Evolutionary conservation across 345 rosid genomes (phyloP).

Genomic region (Rubroshorea leprosula): DNA sequence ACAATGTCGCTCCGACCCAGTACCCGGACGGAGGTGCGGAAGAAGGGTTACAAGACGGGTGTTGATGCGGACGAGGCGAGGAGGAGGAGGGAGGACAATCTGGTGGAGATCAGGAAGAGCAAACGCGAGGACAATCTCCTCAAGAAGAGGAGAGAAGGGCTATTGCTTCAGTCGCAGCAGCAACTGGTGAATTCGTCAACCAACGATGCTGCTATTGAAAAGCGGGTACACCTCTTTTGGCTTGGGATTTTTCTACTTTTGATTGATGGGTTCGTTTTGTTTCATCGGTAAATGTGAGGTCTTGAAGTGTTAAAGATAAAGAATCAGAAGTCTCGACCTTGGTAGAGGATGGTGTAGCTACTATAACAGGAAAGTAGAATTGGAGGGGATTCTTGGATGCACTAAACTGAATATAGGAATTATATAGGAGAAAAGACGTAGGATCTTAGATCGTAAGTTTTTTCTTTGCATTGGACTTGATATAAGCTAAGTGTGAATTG

Average conservation of each 20-base stretch:
- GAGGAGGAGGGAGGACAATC: slow-evolving; percentile 47
- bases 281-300: not conserved
- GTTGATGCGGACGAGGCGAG: slow-evolving; percentile 42
- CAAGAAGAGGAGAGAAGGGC: slow-evolving; percentile 53
- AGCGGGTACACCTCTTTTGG: slow-evolving; percentile 29
- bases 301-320: slow-evolving; percentile 4
- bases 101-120: slow-evolving; percentile 50
- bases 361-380: not conserved
- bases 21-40: slow-evolving; percentile 30
- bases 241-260: not conserved
- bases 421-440: too few relatives aligned
- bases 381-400: too few relatives aligned
- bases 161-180: slow-evolving; percentile 35
- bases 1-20: slow-evolving; percentile 44
- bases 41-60: slow-evolving; percentile 43
- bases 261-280: slow-evolving; percentile 15
- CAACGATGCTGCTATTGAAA: slow-evolving; percentile 36
- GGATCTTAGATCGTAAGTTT: not conserved
- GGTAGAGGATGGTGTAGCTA: not conserved
- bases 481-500: too few relatives aligned
- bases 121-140: slow-evolving; percentile 43
- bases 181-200: slow-evolving; percentile 27
- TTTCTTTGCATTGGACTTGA: not conserved
- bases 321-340: slow-evolving; percentile 16
- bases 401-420: not conserved